Percentiles rank a stretch among this genome's conserved stretches.
Conservation (phyloP, 306 rosid genomes). For the Trifolium repens region DNA sequence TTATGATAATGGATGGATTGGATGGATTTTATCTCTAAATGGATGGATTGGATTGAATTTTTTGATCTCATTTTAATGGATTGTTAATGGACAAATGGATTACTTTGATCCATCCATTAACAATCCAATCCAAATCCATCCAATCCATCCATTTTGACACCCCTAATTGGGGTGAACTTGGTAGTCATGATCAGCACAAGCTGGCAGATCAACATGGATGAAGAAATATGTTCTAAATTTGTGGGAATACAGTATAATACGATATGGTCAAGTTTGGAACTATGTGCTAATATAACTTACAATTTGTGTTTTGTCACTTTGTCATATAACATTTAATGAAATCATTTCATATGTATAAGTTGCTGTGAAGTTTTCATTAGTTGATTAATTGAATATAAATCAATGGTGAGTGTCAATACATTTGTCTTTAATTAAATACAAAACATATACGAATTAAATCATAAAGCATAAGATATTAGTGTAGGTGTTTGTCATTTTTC, state of each 20-base stretch:
- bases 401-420: no score
- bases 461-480: background rate
- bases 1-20: no score
- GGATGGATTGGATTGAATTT: no score
- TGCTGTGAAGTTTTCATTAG: background rate
- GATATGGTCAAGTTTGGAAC: constrained; percentile 43
- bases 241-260: background rate
- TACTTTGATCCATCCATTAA: no score
- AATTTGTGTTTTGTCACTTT: background rate
- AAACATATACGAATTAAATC: background rate
- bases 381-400: constrained; percentile 12
- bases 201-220: constrained; percentile 45
- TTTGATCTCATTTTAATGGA: no score
- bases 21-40: no score
- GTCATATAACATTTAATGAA: constrained; percentile 44
- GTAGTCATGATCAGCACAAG: constrained; percentile 28
- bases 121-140: no score
- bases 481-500: constrained; percentile 34
- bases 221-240: constrained; percentile 40
- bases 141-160: no score
- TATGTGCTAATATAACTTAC: constrained; percentile 27
- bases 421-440: no score
- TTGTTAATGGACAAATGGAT: no score
- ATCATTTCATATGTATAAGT: constrained; percentile 18
- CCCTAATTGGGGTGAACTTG: constrained; percentile 41